Evolutionary conservation across 345 rosid genomes (phyloP).

Genomic region (Populus davidiana): DNA sequence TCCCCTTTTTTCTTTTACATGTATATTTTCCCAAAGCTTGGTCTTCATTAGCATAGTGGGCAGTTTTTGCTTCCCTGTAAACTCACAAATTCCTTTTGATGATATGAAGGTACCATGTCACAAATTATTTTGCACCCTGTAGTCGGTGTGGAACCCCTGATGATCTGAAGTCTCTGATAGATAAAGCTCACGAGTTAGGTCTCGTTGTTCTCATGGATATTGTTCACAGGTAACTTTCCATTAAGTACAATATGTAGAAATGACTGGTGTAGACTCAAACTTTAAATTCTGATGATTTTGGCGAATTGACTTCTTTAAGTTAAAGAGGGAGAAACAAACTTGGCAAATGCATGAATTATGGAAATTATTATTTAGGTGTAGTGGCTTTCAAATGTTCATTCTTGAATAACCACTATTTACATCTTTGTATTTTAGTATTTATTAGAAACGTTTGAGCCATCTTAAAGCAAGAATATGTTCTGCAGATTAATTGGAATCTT

Average conservation of each 20-base stretch:
- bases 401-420: too few relatives aligned
- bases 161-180: conserved; percentile 91
- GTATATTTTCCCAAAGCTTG: not conserved
- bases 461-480: too few relatives aligned
- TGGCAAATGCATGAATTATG: not conserved
- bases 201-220: conserved; percentile 97
- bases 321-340: not conserved
- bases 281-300: not conserved
- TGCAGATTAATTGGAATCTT: too few relatives aligned
- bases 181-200: conserved; percentile 92
- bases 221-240: conserved; percentile 72
- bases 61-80: conserved; percentile 14
- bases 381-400: not conserved
- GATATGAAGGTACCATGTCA: conserved; percentile 84
- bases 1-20: not conserved
- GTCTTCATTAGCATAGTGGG: not conserved
- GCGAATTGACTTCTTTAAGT: not conserved
- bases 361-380: not conserved
- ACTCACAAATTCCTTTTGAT: conserved; percentile 23
- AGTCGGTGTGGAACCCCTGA: conserved; percentile 98
- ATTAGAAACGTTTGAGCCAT: too few relatives aligned
- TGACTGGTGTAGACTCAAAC: not conserved
- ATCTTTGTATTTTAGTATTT: too few relatives aligned
- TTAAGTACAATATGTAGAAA: not conserved
- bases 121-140: conserved; percentile 92